phyloP scores from a whole-genome alignment of 768 basidiomycete species.

The Candolleomyces efflorescens region DNA sequence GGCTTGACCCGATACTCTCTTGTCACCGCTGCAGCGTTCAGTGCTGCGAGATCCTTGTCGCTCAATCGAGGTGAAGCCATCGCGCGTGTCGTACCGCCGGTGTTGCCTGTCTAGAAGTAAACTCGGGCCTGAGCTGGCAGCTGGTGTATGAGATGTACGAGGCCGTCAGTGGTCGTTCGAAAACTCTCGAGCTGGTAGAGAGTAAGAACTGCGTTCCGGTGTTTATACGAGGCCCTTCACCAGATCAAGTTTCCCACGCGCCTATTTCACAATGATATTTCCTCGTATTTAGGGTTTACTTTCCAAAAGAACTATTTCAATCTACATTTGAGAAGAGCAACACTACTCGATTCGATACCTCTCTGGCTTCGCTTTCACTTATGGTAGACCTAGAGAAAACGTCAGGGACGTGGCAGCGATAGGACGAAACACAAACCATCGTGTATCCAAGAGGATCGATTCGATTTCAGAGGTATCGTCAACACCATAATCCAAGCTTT shows the following conservation, averaged over 20 bases:
- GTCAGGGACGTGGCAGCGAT: neutral
- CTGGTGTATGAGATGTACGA: neutral
- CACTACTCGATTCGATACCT: conserved; percentile 38
- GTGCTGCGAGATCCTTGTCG: conserved; percentile 69
- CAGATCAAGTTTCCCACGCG: neutral
- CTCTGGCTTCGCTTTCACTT: conserved; percentile 33
- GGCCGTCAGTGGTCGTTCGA: neutral
- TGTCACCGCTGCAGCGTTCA: conserved; percentile 88
- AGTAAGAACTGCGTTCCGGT: no score
- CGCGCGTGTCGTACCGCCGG: conserved; percentile 8
- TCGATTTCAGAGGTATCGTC: conserved; percentile 62
- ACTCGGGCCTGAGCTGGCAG: neutral
- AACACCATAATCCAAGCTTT: conserved; percentile 60
- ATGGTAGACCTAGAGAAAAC: conserved; percentile 40
- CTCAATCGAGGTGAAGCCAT: conserved; percentile 60
- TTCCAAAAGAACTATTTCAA: neutral
- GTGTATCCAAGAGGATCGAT: conserved; percentile 71
- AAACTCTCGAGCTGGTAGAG: neutral
- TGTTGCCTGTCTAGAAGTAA: neutral
- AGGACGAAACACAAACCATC: conserved; percentile 55
- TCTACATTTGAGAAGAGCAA: conserved; percentile 23
- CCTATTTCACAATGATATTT: neutral
- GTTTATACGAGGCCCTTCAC: no score
- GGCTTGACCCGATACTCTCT: conserved; percentile 86
- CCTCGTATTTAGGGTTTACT: neutral